phyloP scores from a whole-genome alignment of 768 basidiomycete species.

The Daedaleopsis sinensis region DNA sequence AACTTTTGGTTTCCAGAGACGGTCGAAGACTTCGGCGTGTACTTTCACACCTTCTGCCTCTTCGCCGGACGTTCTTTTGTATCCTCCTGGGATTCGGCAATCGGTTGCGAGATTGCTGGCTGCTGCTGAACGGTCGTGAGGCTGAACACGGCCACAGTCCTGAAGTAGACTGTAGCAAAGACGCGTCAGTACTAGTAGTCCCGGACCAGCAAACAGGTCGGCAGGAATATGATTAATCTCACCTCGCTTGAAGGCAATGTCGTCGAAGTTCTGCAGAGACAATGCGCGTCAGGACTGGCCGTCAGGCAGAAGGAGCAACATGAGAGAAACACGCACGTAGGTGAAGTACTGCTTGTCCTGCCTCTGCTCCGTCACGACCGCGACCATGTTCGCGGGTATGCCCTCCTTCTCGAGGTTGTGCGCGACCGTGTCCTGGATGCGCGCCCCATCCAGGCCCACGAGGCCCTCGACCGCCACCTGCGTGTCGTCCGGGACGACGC shows the following conservation, averaged over 20 bases:
- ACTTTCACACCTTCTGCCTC: no score
- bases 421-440: background rate
- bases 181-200: background rate
- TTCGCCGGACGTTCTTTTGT: no score
- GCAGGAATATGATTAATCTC: slow-evolving; percentile 4
- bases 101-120: no score
- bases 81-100: no score
- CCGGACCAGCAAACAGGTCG: slow-evolving; percentile 3
- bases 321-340: background rate
- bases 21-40: no score
- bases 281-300: background rate
- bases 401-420: background rate
- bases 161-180: background rate
- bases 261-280: background rate
- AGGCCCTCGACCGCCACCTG: background rate
- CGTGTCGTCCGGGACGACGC: background rate
- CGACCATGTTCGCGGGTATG: background rate
- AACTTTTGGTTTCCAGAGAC: no score
- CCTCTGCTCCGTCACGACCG: background rate
- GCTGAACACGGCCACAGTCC: no score
- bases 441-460: background rate
- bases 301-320: background rate
- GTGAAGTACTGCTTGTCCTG: background rate
- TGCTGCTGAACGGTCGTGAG: no score
- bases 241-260: slow-evolving; percentile 18